Evolutionary conservation across 345 rosid genomes (phyloP).

Genomic region (Erodium maritimum): DNA sequence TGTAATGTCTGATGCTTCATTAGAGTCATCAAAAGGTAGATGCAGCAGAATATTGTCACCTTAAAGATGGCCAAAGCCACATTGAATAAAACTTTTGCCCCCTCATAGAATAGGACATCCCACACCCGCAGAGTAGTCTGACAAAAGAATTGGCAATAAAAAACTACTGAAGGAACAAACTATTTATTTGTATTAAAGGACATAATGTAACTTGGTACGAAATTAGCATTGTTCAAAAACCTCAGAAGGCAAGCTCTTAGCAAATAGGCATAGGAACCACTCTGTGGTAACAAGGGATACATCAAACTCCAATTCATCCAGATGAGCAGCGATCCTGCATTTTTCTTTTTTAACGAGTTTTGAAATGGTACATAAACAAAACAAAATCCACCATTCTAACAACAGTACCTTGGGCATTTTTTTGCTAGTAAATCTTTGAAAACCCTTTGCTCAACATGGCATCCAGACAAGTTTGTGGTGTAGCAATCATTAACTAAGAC

Average conservation of each 20-base stretch:
- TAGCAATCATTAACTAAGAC: constrained; percentile 95
- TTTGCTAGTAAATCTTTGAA: constrained; percentile 83
- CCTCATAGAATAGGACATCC: constrained; percentile 98
- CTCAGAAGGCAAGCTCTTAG: constrained; percentile 99
- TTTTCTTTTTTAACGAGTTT: constrained; percentile 2
- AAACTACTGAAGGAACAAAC: constrained; percentile 3
- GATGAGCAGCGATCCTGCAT: constrained; percentile 78
- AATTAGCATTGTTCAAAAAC: constrained; percentile 31
- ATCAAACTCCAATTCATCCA: constrained; percentile 86
- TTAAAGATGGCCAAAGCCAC: constrained; percentile 95
- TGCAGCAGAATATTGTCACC: constrained; percentile 30
- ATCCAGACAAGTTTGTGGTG: constrained; percentile 84
- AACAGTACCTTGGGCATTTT: constrained; percentile 66
- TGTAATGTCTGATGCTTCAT: not conserved
- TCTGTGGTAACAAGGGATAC: constrained; percentile 98
- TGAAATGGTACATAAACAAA: not conserved
- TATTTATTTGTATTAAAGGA: not conserved
- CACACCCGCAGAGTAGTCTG: constrained; percentile 95
- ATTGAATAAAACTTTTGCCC: constrained; percentile 92
- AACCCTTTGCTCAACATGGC: constrained; percentile 97
- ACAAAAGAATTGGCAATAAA: constrained; percentile 4
- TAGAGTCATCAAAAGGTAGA: not conserved
- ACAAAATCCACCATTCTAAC: not conserved
- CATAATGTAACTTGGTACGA: not conserved
- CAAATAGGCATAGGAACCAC: constrained; percentile 98